phyloP scores from a whole-genome alignment of 306 rosid species.

The Cicer chorassanicum region DNA sequence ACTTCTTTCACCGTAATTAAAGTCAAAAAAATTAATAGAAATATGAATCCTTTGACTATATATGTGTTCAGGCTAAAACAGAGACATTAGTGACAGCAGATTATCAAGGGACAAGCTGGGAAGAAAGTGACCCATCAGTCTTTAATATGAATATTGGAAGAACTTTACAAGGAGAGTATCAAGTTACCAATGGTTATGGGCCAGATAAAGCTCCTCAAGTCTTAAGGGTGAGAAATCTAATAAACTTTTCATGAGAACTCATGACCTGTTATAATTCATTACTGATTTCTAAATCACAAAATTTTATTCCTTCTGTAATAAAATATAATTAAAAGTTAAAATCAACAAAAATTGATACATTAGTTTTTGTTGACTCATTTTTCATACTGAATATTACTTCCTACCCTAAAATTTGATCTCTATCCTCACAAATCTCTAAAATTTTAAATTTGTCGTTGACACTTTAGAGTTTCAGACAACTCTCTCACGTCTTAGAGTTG shows the following conservation, averaged over 20 bases:
- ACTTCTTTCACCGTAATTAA: too few species aligned
- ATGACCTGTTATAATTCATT: too few species aligned
- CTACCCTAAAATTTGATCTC: too few species aligned
- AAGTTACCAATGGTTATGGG: slow-evolving; percentile 69
- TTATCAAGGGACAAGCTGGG: slow-evolving; percentile 59
- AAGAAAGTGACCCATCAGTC: slow-evolving; percentile 60
- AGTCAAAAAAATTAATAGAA: neutral
- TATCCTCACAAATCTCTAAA: too few species aligned
- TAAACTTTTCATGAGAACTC: neutral
- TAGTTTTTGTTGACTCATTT: too few species aligned
- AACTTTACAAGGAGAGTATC: slow-evolving; percentile 58
- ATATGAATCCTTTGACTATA: neutral
- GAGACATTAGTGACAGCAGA: slow-evolving; percentile 55
- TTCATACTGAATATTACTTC: too few species aligned
- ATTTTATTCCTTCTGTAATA: too few species aligned
- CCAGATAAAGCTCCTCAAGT: slow-evolving; percentile 57
- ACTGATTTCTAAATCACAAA: neutral
- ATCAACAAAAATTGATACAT: too few species aligned
- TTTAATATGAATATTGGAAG: slow-evolving; percentile 40
- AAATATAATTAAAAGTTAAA: too few species aligned
- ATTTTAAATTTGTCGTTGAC: too few species aligned
- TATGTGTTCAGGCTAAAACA: slow-evolving; percentile 48
- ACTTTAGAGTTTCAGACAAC: too few species aligned
- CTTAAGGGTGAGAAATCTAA: slow-evolving; percentile 44
- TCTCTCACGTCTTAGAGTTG: too few species aligned